Conservation (phyloP, 179 eudicot genomes). For the Heliamphora pulchella region DNA sequence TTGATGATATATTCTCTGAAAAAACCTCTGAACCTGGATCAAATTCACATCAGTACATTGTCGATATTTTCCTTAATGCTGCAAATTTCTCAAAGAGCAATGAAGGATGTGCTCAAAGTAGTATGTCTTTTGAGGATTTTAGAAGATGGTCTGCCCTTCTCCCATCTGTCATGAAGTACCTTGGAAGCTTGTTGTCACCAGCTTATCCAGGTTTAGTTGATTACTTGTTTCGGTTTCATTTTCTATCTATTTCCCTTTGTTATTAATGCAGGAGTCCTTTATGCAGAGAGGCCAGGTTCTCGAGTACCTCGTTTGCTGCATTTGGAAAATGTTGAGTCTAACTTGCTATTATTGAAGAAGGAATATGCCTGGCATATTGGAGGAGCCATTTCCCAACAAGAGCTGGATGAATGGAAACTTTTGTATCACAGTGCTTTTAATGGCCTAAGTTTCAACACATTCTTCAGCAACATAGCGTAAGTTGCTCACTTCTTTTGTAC, state of each 20-base stretch:
- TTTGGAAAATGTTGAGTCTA: slow-evolving; percentile 37
- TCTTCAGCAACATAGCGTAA: slow-evolving; percentile 72
- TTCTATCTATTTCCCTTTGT: not conserved
- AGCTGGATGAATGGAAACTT: slow-evolving; percentile 78
- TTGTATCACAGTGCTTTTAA: slow-evolving; percentile 70
- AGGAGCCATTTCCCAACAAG: slow-evolving; percentile 64
- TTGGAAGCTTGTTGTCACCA: slow-evolving; percentile 58
- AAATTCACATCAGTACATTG: slow-evolving; percentile 27
- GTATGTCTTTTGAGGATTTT: slow-evolving; percentile 70
- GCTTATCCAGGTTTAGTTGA: slow-evolving; percentile 54
- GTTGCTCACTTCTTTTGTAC: slow-evolving; percentile 25
- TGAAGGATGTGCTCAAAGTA: slow-evolving; percentile 34
- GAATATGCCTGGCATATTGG: slow-evolving; percentile 93
- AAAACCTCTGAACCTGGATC: slow-evolving; percentile 30
- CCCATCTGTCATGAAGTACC: slow-evolving; percentile 71
- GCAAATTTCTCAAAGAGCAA: slow-evolving; percentile 40
- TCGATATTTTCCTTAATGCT: slow-evolving; percentile 46
- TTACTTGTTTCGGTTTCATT: not conserved
- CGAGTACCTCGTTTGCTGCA: slow-evolving; percentile 57
- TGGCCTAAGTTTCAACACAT: slow-evolving; percentile 84
- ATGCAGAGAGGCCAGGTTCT: slow-evolving; percentile 44
- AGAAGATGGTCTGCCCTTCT: slow-evolving; percentile 54
- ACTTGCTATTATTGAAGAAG: slow-evolving; percentile 37
- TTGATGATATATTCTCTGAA: slow-evolving; percentile 46
- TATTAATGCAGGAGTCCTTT: not conserved